Base-by-base conservation (phyloP, 768 basidiomycete genomes). In the Cubamyces sp. region DNA sequence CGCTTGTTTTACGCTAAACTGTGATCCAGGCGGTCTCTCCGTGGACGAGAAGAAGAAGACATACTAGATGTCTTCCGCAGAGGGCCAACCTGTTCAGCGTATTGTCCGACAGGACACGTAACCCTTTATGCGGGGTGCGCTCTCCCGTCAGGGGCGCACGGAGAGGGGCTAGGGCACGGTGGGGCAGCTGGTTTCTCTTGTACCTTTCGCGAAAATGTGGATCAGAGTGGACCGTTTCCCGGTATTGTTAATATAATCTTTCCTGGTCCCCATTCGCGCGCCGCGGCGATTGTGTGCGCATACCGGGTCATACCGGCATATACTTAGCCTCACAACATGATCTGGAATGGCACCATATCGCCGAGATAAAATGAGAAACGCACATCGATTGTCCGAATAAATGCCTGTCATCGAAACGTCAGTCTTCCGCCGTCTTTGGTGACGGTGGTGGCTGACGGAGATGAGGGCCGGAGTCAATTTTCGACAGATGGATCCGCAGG, bases 41-140 rank as follows among this genome's bases (percentile, higher is more conserved):
- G 92, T 98, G 64, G 97, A 98, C 77, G 96, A 98, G 82, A 98
- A 98, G 84, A 99, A 99, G 84, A 98, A 98, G 84, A 94, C 88
- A 21, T 94, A 84, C 69, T 94, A 64, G 48, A 41, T 52, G 51
- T 59, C 56, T 65, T 53, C 5, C 15, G 41, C 26, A 39, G 49
- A 28, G 41, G 16, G 37, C 41, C 11, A 7, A 18, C 39, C 37
- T 25, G 45, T 58, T 25, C 49, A 58, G 40, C 49, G 26, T 41
- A 23, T 23, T 1, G 42, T 47, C 34, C 23, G 30, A 30, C n/a
- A 28, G 50, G 28, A 40, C 55, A 26, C 34, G 41, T 49, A 39
- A 26, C 46, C 23, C 49, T 45, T 43, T 9, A 23, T 45, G 45
- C 23, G 54, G 50, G 61, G 19, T 34, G 37, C 55, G 43, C 49